Conservation (phyloP, 1,284 basidiomycete genomes). For the Puccinia horiana region DNA sequence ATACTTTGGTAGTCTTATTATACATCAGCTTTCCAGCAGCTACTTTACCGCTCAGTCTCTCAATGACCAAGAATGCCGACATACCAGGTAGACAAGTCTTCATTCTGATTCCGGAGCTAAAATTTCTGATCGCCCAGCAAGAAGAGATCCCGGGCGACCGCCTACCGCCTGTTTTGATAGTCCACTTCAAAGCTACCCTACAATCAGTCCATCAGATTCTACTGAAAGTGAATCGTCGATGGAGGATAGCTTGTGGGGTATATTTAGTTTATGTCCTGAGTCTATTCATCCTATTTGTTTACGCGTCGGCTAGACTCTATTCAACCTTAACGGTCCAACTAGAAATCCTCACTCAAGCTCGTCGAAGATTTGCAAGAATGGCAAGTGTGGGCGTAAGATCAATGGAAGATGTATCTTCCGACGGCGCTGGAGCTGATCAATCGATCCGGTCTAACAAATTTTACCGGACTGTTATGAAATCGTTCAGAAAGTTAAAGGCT, state of each 20-base stretch:
- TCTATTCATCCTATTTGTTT: slow-evolving; percentile 1
- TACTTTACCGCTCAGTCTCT: background rate
- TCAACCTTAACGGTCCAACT: slow-evolving; percentile 19
- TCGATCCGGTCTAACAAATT: background rate
- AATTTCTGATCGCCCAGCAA: background rate
- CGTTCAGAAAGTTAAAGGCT: background rate
- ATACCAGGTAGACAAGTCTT: background rate
- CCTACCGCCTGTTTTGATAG: background rate
- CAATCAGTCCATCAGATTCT: background rate
- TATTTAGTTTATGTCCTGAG: background rate
- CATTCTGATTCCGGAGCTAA: background rate
- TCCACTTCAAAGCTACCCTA: background rate
- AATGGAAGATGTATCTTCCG: background rate
- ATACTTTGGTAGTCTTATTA: slow-evolving; percentile 2
- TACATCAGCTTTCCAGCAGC: slow-evolving; percentile 10
- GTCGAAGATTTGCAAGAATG: slow-evolving; percentile 8
- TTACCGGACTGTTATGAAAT: background rate
- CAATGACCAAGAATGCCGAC: background rate
- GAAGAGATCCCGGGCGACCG: background rate
- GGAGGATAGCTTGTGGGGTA: slow-evolving; percentile 9
- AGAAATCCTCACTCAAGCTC: slow-evolving; percentile 14
- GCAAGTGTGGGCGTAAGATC: slow-evolving; percentile 22
- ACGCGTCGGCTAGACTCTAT: slow-evolving; percentile 15
- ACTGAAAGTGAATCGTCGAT: background rate
- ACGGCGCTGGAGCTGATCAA: background rate